phyloP scores from a whole-genome alignment of 2,329 filamentous ascomycete genomes.

The Botrytis medusae region DNA sequence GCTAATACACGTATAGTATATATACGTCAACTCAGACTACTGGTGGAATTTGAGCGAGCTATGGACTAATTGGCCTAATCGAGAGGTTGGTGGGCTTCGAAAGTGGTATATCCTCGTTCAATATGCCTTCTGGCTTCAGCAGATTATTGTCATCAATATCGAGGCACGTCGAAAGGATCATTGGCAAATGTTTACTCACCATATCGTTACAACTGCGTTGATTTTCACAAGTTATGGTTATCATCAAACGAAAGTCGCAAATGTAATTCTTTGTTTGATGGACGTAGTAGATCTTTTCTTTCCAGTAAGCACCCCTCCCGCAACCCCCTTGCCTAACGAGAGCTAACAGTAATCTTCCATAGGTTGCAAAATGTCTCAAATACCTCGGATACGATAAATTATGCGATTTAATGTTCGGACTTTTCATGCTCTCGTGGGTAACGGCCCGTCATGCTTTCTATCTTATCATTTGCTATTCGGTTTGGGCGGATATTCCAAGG shows the following conservation, averaged over 20 bases:
- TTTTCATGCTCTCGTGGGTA: conserved; percentile 87
- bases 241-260: conserved; percentile 82
- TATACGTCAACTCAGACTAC: conserved; percentile 75
- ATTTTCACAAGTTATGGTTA: conserved; percentile 83
- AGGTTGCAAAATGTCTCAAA: conserved; percentile 91
- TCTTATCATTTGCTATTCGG: conserved; percentile 76
- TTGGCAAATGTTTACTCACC: conserved; percentile 93
- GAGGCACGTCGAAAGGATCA: conserved; percentile 94
- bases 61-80: conserved; percentile 82
- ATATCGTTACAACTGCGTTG: conserved; percentile 82
- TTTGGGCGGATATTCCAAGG: conserved; percentile 64
- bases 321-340: conserved; percentile 10
- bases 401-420: conserved; percentile 80
- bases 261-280: conserved; percentile 88
- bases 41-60: conserved; percentile 74
- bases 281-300: conserved; percentile 88
- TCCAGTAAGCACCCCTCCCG: conserved; percentile 54
- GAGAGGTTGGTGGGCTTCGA: conserved; percentile 70
- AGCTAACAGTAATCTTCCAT: conserved; percentile 15
- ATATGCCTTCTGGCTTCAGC: conserved; percentile 90
- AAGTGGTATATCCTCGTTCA: conserved; percentile 92
- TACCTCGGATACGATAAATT: conserved; percentile 74
- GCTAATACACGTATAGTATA: conserved; percentile 57
- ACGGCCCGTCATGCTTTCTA: conserved; percentile 80
- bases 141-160: conserved; percentile 90